Conservation (phyloP, 2,329 filamentous ascomycete genomes). For the Rutstroemia sydowiana region DNA sequence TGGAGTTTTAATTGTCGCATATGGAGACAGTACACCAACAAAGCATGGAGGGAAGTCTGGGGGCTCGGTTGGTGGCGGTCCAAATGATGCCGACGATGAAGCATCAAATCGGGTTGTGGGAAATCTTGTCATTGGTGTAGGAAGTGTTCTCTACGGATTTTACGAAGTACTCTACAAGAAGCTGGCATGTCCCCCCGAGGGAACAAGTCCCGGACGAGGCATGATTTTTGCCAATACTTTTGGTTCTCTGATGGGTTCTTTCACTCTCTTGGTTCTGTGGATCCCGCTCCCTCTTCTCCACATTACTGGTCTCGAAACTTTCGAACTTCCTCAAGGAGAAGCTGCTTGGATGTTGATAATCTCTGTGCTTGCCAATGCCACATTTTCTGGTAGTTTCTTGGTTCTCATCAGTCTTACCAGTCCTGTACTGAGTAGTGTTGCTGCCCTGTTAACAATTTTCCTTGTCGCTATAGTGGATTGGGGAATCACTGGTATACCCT, state of each 20-base stretch:
- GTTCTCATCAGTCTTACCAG: constrained; percentile 89
- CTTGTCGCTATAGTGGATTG: constrained; percentile 90
- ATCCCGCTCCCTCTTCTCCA: constrained; percentile 83
- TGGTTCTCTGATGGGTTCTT: constrained; percentile 76
- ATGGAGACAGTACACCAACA: constrained; percentile 61
- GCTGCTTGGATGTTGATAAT: constrained; percentile 74
- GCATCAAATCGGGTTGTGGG: constrained; percentile 67
- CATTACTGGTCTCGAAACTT: constrained; percentile 67
- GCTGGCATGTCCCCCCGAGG: constrained; percentile 86
- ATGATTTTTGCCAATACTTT: constrained; percentile 95
- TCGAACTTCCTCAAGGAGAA: constrained; percentile 71
- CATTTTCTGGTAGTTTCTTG: constrained; percentile 87
- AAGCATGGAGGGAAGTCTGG: constrained; percentile 49
- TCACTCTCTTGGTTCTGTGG: constrained; percentile 86
- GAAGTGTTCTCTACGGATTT: constrained; percentile 87
- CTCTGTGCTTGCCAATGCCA: constrained; percentile 79
- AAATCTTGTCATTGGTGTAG: constrained; percentile 85
- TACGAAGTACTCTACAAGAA: constrained; percentile 98
- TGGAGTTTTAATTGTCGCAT: constrained; percentile 91
- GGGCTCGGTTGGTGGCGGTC: constrained; percentile 41
- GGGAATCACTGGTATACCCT: constrained; percentile 68
- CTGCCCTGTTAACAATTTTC: constrained; percentile 92
- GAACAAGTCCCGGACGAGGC: constrained; percentile 73
- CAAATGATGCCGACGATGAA: constrained; percentile 35
- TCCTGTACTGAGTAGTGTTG: constrained; percentile 86